phyloP scores from a whole-genome alignment of 768 basidiomycete species.

The Tricholoma terreum region DNA sequence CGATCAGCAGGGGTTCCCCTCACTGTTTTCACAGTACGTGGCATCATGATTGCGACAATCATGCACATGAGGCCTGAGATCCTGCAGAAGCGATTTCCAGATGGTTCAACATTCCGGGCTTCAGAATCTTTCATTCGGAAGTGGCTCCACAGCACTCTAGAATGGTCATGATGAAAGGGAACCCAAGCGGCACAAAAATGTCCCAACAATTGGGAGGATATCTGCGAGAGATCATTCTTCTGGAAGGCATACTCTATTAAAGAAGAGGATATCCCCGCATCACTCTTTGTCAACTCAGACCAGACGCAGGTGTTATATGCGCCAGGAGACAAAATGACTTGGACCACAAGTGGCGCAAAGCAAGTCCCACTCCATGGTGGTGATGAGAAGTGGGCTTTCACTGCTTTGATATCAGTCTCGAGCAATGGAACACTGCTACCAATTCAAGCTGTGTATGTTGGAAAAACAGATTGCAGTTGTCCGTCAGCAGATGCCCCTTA shows the following conservation, averaged over 20 bases:
- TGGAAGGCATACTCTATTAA: slow-evolving; percentile 25
- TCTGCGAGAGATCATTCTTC: slow-evolving; percentile 23
- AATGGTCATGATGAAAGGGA: slow-evolving; percentile 20
- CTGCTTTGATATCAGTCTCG: slow-evolving; percentile 28
- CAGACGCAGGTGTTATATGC: slow-evolving; percentile 31
- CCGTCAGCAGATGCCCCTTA: not conserved
- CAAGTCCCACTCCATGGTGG: slow-evolving; percentile 31
- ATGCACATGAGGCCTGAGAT: slow-evolving; percentile 21
- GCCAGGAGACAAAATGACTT: slow-evolving; percentile 27
- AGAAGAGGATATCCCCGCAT: slow-evolving; percentile 26
- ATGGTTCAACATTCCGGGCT: slow-evolving; percentile 26
- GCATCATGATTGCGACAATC: slow-evolving; percentile 28
- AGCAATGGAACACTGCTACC: slow-evolving; percentile 25
- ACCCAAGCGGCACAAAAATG: slow-evolving; percentile 35
- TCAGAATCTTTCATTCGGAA: slow-evolving; percentile 21
- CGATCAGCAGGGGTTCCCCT: no score
- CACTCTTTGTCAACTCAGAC: slow-evolving; percentile 32
- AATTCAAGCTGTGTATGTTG: slow-evolving; percentile 32
- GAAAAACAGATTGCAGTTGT: slow-evolving; percentile 15
- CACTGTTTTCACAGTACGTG: no score
- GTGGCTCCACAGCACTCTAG: slow-evolving; percentile 13
- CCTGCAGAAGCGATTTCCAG: slow-evolving; percentile 16
- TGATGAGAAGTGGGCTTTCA: slow-evolving; percentile 37
- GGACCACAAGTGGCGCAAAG: slow-evolving; percentile 21
- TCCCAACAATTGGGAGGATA: slow-evolving; percentile 28